Evolutionary conservation across 441 rosid genomes (phyloP).

Genomic region (Adansonia madagascariensis): DNA sequence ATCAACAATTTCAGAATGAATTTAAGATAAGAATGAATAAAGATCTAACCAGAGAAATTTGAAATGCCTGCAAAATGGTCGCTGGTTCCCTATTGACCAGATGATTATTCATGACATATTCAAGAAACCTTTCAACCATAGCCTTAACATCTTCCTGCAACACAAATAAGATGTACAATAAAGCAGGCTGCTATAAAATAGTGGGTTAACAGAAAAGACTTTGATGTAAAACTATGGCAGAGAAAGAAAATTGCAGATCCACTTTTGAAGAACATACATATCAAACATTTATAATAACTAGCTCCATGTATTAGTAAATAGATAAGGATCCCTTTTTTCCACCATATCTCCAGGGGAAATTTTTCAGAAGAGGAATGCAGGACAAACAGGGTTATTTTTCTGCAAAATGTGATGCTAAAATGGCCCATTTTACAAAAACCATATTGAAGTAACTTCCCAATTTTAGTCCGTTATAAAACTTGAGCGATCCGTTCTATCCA

Average conservation of each 20-base stretch:
- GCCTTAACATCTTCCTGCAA: conserved; percentile 72
- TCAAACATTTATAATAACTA: conserved; percentile 4
- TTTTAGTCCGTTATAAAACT: neutral
- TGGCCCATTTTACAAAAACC: neutral
- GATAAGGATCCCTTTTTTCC: conserved; percentile 4
- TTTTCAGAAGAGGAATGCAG: neutral
- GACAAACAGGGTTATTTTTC: conserved; percentile 1
- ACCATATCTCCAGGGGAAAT: conserved; percentile 10
- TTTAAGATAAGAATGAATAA: conserved; percentile 13
- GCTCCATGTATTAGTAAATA: conserved; percentile 14
- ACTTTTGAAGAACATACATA: neutral
- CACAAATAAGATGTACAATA: conserved; percentile 2
- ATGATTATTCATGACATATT: conserved; percentile 77
- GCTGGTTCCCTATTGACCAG: conserved; percentile 59
- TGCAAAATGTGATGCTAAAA: conserved; percentile 15
- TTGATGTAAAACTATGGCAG: neutral
- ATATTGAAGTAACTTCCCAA: neutral
- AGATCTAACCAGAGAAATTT: conserved; percentile 76
- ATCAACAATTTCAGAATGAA: conserved; percentile 20
- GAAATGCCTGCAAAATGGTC: conserved; percentile 79
- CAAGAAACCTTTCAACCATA: conserved; percentile 63
- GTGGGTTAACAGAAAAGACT: neutral
- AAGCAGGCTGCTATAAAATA: neutral
- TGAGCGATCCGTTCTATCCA: neutral
- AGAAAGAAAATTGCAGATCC: neutral